Base-by-base conservation (phyloP, 1,284 basidiomycete species). In the Leccinum subspadiceum region DNA sequence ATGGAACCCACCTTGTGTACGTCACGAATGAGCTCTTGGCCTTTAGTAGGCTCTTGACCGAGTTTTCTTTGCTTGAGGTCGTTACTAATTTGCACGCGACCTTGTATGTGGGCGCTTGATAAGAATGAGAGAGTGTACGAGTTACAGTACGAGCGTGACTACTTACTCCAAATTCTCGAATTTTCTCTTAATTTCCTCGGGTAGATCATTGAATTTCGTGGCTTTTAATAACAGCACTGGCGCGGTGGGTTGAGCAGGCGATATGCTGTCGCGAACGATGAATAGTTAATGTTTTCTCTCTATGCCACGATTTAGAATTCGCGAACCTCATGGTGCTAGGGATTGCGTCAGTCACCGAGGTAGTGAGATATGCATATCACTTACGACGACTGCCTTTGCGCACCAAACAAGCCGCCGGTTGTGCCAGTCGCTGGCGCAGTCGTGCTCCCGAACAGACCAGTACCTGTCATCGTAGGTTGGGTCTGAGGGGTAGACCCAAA, bases 121-220 rank as follows among this genome's bases (percentile, higher is more conserved):
- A 53, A 60, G 54, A 13, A 53, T 62, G 5, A 64, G 56, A 10
- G 8, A 26, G 51, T 15, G 29, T 22, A 53, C 15, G 13, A 12
- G 9, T 35, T 6, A 17, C 13, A 15, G 15, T 9, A 52, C 15
- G 22, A 26, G 37, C 3, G 20, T 49, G 46, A 57, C 31, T 22
- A 62, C 60, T 55, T 65, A 93, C 92, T 94, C 91, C 54, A 93
- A 81, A 41, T 76, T 73, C 68, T 93, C 92, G 24, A 93, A 79
- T 5, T 75, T 77, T 62, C 75, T 84, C 72, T 85, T 88, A 41
- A 86, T 65, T 2, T 83, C 79, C 57, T 93, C 91, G 0, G 90
- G 86, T 15, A 93, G 73, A 68, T 94, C 92, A 56, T 94, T 92
- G 73, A 92, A 94, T 70, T 91, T 93, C 0, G 90, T 91, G 0